Base-by-base conservation (phyloP, 306 rosid species). In the Morella rubra region DNA sequence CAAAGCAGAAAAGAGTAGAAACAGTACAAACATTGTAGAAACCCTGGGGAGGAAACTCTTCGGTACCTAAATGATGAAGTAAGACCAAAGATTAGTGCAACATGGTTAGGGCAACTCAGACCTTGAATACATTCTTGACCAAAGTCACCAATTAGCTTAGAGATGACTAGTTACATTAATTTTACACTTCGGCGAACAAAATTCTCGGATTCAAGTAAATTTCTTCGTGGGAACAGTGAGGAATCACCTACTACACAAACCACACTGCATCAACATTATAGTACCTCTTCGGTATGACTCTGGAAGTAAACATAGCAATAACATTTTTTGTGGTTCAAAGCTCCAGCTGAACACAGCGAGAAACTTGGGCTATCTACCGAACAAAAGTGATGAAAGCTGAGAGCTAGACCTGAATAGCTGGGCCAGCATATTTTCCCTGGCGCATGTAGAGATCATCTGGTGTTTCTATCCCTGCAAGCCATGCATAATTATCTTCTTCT, bases 391-490 rank as follows among this genome's bases (percentile, higher is more conserved):
- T 14, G 56, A 73, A 73, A 70, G 81, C 85, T 14, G 56, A 73
- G 74, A 70, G 81, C 85, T 92, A 90, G 47, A 73, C 71, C 82
- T 79, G 84, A 84, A 95, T 86, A 75, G 85, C 68, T 44, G 97
- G 97, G 22, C 97, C 98, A 53, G 86, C 80, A 78, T 95, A 92
- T 69, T 53, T 82, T 67, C 97, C 97, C 13, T 18, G 78, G 45
- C 90, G 95, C 98, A 95, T 95, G 69, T 86, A 84, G 59, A 92
- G 91, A 83, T 88, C 87, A 37, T 65, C 78, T 0, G 98, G 96
- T 19, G 86, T 89, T 74, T 84, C 87, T 40, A 84, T 78, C 93
- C 87, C 87, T 12, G 85, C 90, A 80, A 95, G 97, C 98, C 98
- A 95, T 64, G 97, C 97, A 81, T 89, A 86, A 50, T 88, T 95